These are phyloP conservation scores for Draba incana DNA, from an alignment of 345 rosid species.

Conservation along the genomic window DNA sequence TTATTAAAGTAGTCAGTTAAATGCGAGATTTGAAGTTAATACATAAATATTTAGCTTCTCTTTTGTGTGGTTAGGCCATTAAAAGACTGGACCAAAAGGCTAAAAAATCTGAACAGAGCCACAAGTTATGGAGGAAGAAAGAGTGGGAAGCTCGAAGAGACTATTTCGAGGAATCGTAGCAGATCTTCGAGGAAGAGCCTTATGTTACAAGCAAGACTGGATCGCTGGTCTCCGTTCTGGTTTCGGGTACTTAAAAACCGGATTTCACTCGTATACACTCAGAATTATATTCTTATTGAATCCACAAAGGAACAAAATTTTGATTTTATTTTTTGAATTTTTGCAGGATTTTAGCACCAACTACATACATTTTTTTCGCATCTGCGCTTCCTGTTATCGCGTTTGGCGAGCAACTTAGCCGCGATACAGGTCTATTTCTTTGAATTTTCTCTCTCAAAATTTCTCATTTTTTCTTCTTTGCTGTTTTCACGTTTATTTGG, in stretches of 20 bases:
- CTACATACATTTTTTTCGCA: constrained; percentile 82
- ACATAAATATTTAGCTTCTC: constrained; percentile 16
- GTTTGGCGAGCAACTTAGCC: constrained; percentile 80
- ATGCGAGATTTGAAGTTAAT: constrained; percentile 15
- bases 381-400: constrained; percentile 88
- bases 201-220: constrained; percentile 79
- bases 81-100: constrained; percentile 10
- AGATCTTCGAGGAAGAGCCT: constrained; percentile 62
- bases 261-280: too few relatives aligned
- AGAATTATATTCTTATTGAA: not conserved
- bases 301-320: not conserved
- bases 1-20: not conserved
- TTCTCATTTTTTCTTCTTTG: not conserved
- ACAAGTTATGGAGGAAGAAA: constrained; percentile 36
- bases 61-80: constrained; percentile 11
- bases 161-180: constrained; percentile 55
- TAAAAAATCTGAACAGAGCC: constrained; percentile 12
- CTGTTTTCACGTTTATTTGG: constrained; percentile 20
- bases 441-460: not conserved
- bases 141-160: constrained; percentile 49
- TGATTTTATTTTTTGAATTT: not conserved
- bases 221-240: constrained; percentile 56
- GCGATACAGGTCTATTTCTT: constrained; percentile 68
- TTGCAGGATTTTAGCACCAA: constrained; percentile 76
- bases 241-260: constrained; percentile 47